Base-by-base conservation (phyloP, 805 yeast genomes). In the Hanseniaspora guilliermondii region DNA sequence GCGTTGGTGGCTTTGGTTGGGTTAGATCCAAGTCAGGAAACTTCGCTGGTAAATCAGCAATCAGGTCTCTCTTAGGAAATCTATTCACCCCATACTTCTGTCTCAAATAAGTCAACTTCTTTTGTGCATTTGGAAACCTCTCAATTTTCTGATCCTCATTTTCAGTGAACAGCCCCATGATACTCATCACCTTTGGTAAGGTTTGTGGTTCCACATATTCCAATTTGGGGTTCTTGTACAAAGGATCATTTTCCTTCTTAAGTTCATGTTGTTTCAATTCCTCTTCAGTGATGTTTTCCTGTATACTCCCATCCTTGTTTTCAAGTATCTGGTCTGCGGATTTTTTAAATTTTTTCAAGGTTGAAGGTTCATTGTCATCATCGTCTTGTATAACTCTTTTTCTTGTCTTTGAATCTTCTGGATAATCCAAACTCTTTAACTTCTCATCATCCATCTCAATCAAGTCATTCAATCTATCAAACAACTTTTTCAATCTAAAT, bases 1-100 rank as follows among this genome's bases (percentile, higher is more conserved):
- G 98, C 66, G 87, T 91, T 2, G 87, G 69, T 19, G 89, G 89
- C 62, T 89, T 91, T 14, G 82, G 79, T 58, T 80, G 79, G 5
- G 96, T 82, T 55, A 86, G 87, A 67, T 93, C 97, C 55, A 75
- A 76, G 65, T 85, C 81, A 11, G 98, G 98, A 25, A 88, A 82
- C 36, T 74, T 79, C 2, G 98, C 99, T 0, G 98, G 96, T 32
- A 93, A 71, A 58, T 84, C 67, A 54, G 80, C 83, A 59, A 79
- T 73, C 45, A 93, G 70, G 63, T 89, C 95, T 39, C 74, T 73
- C 33, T 81, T 77, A 0, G 98, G 98, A 65, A 80, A 93, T n/a
- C 89, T 80, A 0, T 93, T 85, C 16, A 93, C 98, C 3, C 85
- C 96, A 62, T 82, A 87, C 64, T 83, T 84, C 59, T 74, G 75